phyloP scores from a whole-genome alignment of 345 rosid genomes.

The Cardamine chenopodiifolia region DNA sequence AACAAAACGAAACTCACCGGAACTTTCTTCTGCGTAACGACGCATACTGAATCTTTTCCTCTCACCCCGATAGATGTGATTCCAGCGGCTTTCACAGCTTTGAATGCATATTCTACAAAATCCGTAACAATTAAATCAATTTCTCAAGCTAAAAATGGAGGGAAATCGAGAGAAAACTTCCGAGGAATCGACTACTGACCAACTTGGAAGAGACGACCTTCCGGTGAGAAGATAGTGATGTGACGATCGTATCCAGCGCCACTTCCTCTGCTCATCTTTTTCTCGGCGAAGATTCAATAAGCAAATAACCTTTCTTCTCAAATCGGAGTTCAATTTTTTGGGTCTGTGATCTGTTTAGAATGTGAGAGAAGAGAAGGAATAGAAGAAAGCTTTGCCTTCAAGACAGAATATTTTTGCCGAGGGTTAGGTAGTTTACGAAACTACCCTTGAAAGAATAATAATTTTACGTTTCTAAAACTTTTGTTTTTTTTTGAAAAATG shows the following conservation, averaged over 20 bases:
- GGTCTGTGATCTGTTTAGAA: conserved; percentile 18
- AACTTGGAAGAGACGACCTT: conserved; percentile 92
- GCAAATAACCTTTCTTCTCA: neutral
- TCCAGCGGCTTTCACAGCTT: conserved; percentile 96
- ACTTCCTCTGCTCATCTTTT: conserved; percentile 80
- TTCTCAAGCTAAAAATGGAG: neutral
- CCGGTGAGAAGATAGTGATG: conserved; percentile 86
- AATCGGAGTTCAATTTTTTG: neutral
- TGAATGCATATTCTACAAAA: conserved; percentile 84
- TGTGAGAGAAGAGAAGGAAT: neutral
- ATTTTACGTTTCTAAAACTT: neutral
- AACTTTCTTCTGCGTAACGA: conserved; percentile 98
- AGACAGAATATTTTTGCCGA: conserved; percentile 42
- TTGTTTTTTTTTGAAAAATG: neutral
- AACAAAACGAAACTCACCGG: conserved; percentile 59
- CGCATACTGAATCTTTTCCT: conserved; percentile 93
- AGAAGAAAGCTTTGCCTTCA: conserved; percentile 40
- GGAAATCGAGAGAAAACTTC: neutral
- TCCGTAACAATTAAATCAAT: neutral
- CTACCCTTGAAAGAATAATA: neutral
- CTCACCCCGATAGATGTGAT: conserved; percentile 95
- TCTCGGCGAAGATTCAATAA: conserved; percentile 11
- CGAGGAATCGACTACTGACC: conserved; percentile 46
- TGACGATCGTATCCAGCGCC: conserved; percentile 90
- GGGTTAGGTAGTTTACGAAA: neutral